Evolutionary conservation across 345 rosid genomes (phyloP), one percentile per base, ranked within the genome.

Genomic region (Hypericum perforatum): DNA sequence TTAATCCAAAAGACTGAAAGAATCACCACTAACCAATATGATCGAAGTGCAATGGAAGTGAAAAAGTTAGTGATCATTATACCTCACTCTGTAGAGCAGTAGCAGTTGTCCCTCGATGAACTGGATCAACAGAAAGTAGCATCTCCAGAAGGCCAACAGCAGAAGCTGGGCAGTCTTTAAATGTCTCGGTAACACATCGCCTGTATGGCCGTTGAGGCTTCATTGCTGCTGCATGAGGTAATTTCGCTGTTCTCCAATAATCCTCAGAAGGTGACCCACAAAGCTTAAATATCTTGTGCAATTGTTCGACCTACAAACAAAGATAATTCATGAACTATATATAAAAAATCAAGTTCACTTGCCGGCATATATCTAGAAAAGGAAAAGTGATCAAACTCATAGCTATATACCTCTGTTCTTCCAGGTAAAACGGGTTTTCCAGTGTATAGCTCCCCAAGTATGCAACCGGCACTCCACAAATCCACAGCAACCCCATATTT

Each of bases 381-480:
- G 3, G 14, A 36, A 55, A 45, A 29, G 11, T 39, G 29, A 15
- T 22, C 6, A 22, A 49, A 15, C 6, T 39, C 36, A 36, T 13
- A 41, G 58, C 43, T 11, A 37, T 0, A 45, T 77, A 87, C 98
- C 98, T 92, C 98, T 9, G 96, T 88, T 67, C 82, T 85, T 40
- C 98, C 98, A 0, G 98, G 86, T 39, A 92, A 70, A 60, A 92
- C 83, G 45, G 98, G 98, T 66, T 81, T 81, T 48, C 96, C 89
- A 11, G 78, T 41, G 46, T 85, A 83, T 43, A 92, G 59, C 67
- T 92, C 98, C 38, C 96, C 96, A 16, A 92, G 86, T 56, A 92
- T 92, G 78, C 98, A 92, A 49, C 98, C 98, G 37, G 89, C 61
- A 53, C 98, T 92, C 98, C 98, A 92, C 54, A 92, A 65, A 77